Conservation (phyloP, 2,329 filamentous ascomycete species). For the Verticillium alfalfae region DNA sequence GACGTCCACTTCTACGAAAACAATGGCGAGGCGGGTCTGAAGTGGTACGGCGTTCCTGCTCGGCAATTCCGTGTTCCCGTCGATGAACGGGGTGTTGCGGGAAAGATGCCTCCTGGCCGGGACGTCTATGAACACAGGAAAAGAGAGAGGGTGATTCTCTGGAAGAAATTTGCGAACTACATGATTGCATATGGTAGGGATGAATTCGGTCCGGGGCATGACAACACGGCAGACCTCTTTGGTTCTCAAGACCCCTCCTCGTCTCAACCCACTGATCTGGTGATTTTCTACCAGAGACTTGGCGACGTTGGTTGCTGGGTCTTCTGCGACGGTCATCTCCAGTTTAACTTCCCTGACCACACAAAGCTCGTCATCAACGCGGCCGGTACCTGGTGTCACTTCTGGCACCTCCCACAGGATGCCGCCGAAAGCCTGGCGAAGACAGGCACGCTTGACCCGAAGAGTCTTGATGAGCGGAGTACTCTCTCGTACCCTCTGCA, state of each 20-base stretch:
- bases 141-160: conserved; percentile 59
- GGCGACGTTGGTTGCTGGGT: conserved; percentile 79
- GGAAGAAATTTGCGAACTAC: conserved; percentile 71
- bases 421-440: conserved; percentile 60
- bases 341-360: conserved; percentile 87
- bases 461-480: conserved; percentile 65
- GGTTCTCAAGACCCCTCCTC: conserved; percentile 22
- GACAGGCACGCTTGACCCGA: conserved; percentile 62
- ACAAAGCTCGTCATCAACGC: conserved; percentile 77
- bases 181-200: conserved; percentile 72
- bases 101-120: conserved; percentile 56
- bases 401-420: conserved; percentile 69
- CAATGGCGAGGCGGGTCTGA: conserved; percentile 57
- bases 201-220: conserved; percentile 49
- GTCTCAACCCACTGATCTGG: conserved; percentile 48
- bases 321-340: conserved; percentile 73
- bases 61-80: conserved; percentile 53
- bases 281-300: conserved; percentile 77
- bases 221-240: conserved; percentile 20
- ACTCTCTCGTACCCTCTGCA: conserved; percentile 68
- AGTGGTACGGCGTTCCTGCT: conserved; percentile 58
- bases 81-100: conserved; percentile 52
- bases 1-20: conserved; percentile 72
- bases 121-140: conserved; percentile 62
- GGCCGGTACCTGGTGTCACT: conserved; percentile 70